These are phyloP conservation scores for Leccinum disarticulatum DNA, from an alignment of 768 basidiomycete genomes.

Conservation along the genomic window DNA sequence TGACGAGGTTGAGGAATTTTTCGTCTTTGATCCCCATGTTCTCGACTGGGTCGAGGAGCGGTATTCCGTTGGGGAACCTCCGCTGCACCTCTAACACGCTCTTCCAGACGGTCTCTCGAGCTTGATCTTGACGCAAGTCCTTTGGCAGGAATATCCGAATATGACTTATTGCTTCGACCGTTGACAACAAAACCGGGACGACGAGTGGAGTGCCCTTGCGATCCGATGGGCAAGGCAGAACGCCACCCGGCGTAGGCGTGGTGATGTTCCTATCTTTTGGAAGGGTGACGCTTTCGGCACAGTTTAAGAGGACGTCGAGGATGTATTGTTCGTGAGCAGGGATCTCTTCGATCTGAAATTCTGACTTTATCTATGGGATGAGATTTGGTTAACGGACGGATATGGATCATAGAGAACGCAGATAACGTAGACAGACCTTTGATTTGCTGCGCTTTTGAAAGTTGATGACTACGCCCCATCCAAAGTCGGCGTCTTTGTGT, in stretches of 20 bases:
- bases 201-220: conserved; percentile 83
- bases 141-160: conserved; percentile 88
- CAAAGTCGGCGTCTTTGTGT: conserved; percentile 85
- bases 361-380: conserved; percentile 54
- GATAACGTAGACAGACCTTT: conserved; percentile 51
- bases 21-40: conserved; percentile 97
- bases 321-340: conserved; percentile 90
- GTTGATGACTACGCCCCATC: conserved; percentile 95
- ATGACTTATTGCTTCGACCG: conserved; percentile 82
- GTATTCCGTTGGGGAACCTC: conserved; percentile 84
- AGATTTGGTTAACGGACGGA: neutral
- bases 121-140: conserved; percentile 74
- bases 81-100: conserved; percentile 88
- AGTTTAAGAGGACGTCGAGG: conserved; percentile 87
- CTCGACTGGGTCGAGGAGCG: conserved; percentile 85
- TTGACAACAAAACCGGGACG: conserved; percentile 85
- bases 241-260: conserved; percentile 61
- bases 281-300: conserved; percentile 58
- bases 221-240: conserved; percentile 70
- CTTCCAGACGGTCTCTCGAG: conserved; percentile 86
- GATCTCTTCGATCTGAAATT: conserved; percentile 64
- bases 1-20: conserved; percentile 83
- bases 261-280: conserved; percentile 58
- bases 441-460: conserved; percentile 85
- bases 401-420: neutral